Evolutionary conservation across 2,329 filamentous ascomycete species (phyloP), one percentile per base, ranked within the genome.

Genomic region (Xylariales sp.): DNA sequence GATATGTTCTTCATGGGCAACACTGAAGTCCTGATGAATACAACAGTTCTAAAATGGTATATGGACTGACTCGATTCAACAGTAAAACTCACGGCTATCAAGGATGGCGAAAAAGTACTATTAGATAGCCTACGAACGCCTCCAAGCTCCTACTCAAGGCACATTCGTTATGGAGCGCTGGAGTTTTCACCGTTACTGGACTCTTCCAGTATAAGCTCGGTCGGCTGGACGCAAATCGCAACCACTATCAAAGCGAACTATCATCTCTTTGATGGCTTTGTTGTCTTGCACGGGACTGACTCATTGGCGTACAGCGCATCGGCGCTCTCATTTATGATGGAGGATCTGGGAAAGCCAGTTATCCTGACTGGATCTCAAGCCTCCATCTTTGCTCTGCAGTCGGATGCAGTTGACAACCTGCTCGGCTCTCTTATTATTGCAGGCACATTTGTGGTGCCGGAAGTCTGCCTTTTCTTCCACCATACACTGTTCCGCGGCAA

Each of bases 381-480:
- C 1, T 88, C 88, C 32, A 95, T 96, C 74, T 85, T 93, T 51
- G 83, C 90, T 43, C 76, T 95, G 18, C 89, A 95, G 62, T 93
- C 85, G 36, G 90, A 96, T 60, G 90, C 89, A 8, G 85, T 89
- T 25, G 89, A 94, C 65, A 96, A 95, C 54, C 74, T 96, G 11
- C 76, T 95, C 5, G 87, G 87, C 15, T 90, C 88, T 2, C 74
- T 95, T 54, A 88, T 95, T 55, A 84, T 95, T 40, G 90, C 90
- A 4, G 88, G 88, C 23, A 93, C 93, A 43, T 95, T 95, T 56
- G 85, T 88, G 66, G 88, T 96, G 41, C 89, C 90, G 0, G 90
- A 95, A 60, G 90, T 96, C 37, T 90, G 88, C 57, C 74, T 96
- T 24, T 95, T 94, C 69, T 96, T 96, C 72, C 88, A 93, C 62